Evolutionary conservation across 257 asterid species (phyloP), one percentile per base, ranked within the genome.

Genomic region (Plantago major): DNA sequence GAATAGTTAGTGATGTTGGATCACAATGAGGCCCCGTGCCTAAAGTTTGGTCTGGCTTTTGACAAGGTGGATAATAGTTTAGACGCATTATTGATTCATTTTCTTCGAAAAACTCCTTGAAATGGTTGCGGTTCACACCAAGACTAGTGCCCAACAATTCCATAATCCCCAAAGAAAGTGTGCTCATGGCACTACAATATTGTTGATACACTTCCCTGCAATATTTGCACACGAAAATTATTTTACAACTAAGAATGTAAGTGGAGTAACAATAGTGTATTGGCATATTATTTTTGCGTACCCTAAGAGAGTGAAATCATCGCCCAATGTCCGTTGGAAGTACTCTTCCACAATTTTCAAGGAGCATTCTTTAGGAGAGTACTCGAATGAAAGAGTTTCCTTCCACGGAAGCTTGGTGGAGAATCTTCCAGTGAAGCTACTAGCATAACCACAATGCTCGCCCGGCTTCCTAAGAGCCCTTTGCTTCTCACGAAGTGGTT

Each of bases 21-120:
- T 91, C 98, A 44, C 95, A 91, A 65, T 91, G 98, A 3, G 98
- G 98, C 7, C 98, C 98, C 0, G 95, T 91, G 64, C 98, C 98
- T 52, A 88, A 56, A 0, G 97, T 79, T 12, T 81, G 81, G 16
- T 86, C 93, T 0, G 97, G 95, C 59, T 79, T 84, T 56, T 79
- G 96, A 73, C 98, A 91, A 1, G 76, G 81, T 14, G 98, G 98
- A 55, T 91, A 91, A 60, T 91, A 86, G 74, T 91, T 91, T 37
- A 91, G 58, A 70, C 97, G 82, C 97, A 88, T 86, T 56, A 91
- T 89, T 0, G 97, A 91, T 15, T 91, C 97, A 46, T 88, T 86
- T 37, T 63, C 97, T 74, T 77, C 62, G 47, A 81, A 91, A 51
- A 86, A 84, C 0, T 79, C 82, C 38, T 74, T 82, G 70, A 86